A percentile compares a stretch with the other conserved stretches of the same genome.
phyloP scores from a whole-genome alignment of 441 rosid genomes.

The Eutrema salsugineum region DNA sequence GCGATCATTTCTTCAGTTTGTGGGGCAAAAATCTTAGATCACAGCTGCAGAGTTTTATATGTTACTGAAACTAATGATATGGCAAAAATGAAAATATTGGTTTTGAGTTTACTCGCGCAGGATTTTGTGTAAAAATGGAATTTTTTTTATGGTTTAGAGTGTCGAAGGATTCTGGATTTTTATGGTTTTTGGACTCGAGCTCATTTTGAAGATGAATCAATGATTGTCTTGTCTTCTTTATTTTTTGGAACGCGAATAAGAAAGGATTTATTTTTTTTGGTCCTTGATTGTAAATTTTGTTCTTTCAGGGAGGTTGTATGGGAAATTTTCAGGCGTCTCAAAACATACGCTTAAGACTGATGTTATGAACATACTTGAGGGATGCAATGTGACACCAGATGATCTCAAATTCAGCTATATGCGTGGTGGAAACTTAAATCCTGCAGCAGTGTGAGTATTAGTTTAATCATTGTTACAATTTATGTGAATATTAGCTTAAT shows the following conservation, averaged over 20 bases:
- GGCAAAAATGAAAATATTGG: not conserved
- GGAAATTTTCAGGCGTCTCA: slow-evolving; percentile 43
- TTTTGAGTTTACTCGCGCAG: not conserved
- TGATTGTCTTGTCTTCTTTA: too few species aligned
- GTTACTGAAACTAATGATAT: not conserved
- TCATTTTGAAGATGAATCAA: not conserved
- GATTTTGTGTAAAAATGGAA: not conserved
- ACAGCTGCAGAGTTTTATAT: not conserved
- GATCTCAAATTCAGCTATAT: slow-evolving; percentile 63
- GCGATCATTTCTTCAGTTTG: not conserved
- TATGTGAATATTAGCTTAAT: too few species aligned
- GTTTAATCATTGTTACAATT: not conserved
- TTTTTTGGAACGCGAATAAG: not conserved
- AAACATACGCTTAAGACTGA: slow-evolving; percentile 63
- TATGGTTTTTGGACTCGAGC: not conserved
- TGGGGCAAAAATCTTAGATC: not conserved
- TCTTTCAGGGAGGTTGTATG: slow-evolving; percentile 48
- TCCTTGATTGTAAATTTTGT: not conserved
- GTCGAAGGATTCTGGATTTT: not conserved
- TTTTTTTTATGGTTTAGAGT: not conserved
- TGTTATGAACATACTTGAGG: slow-evolving; percentile 58
- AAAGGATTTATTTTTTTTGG: too few species aligned
- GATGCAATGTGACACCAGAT: slow-evolving; percentile 46
- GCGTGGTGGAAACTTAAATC: slow-evolving; percentile 34
- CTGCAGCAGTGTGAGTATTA: slow-evolving; percentile 43